These are phyloP conservation scores for Fusarium hainanense DNA, from an alignment of 2,329 filamentous ascomycete genomes.

Conservation along the genomic window DNA sequence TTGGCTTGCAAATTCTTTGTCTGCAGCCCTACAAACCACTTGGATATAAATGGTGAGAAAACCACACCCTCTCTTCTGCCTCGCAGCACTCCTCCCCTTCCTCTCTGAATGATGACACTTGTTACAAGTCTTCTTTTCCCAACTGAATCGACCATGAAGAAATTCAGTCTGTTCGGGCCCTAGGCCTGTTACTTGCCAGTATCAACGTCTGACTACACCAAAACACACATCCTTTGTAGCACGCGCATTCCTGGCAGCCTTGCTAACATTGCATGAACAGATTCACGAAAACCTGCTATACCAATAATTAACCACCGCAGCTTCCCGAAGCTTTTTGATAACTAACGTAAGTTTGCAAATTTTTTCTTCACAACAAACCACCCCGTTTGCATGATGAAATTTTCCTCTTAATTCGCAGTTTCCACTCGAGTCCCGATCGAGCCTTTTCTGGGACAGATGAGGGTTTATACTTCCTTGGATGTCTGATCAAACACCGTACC, in stretches of 20 bases:
- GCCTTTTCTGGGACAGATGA: conserved; percentile 77
- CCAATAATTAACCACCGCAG: conserved; percentile 19
- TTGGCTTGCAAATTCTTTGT: conserved; percentile 21
- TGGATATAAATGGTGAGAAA: conserved; percentile 43
- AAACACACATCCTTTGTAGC: conserved; percentile 15
- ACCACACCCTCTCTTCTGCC: conserved; percentile 33
- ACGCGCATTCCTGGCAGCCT: conserved; percentile 13
- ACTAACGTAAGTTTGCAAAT: conserved; percentile 35
- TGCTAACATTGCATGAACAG: conserved; percentile 41
- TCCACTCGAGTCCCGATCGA: conserved; percentile 80
- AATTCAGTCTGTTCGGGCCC: conserved; percentile 74
- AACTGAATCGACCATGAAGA: conserved; percentile 91
- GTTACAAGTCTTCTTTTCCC: conserved; percentile 84
- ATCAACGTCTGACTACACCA: conserved; percentile 76
- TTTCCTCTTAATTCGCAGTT: conserved; percentile 86
- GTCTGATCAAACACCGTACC: conserved; percentile 65
- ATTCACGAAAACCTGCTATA: conserved; percentile 12
- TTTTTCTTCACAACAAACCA: conserved; percentile 15
- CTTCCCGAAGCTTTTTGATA: not conserved
- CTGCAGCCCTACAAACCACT: not conserved
- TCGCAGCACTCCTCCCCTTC: conserved; percentile 12
- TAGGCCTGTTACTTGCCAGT: conserved; percentile 91
- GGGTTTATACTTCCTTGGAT: conserved; percentile 79
- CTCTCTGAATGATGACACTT: conserved; percentile 76
- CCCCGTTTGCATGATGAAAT: conserved; percentile 72